A percentile compares a stretch with the other conserved stretches of the same genome.
phyloP scores from a whole-genome alignment of 1,139 yeast species.

The Sugiyamaella sp. region DNA sequence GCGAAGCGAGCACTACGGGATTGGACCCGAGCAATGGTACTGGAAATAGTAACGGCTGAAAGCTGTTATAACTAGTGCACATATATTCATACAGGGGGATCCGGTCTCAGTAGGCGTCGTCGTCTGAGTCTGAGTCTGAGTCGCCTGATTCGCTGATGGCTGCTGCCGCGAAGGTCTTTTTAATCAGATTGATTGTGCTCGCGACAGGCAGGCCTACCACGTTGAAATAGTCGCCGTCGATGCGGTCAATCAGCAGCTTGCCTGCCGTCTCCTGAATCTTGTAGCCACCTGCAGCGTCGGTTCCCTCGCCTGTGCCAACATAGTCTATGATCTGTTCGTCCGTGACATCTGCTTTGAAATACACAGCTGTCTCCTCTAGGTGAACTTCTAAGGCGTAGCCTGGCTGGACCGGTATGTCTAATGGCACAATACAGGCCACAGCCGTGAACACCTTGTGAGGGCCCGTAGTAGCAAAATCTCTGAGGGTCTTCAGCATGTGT shows the following conservation, averaged over 20 bases:
- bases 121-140: slow-evolving; percentile 25
- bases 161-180: slow-evolving; percentile 39
- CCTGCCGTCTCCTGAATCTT: slow-evolving; percentile 78
- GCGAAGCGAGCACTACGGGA: too few relatives aligned
- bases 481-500: slow-evolving; percentile 50
- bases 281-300: slow-evolving; percentile 90
- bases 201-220: slow-evolving; percentile 88
- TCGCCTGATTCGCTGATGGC: slow-evolving; percentile 23
- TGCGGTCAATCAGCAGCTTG: slow-evolving; percentile 55
- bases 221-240: slow-evolving; percentile 81
- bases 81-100: too few relatives aligned
- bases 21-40: too few relatives aligned
- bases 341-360: slow-evolving; percentile 52
- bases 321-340: slow-evolving; percentile 61
- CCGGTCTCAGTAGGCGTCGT: too few relatives aligned
- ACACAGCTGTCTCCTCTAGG: slow-evolving; percentile 52
- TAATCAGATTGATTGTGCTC: slow-evolving; percentile 53
- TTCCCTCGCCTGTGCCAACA: slow-evolving; percentile 72
- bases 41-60: too few relatives aligned
- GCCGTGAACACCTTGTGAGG: slow-evolving; percentile 70
- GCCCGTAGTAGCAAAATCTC: slow-evolving; percentile 43
- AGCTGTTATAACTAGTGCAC: too few relatives aligned
- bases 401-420: slow-evolving; percentile 44
- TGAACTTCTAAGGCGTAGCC: slow-evolving; percentile 46
- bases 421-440: slow-evolving; percentile 56